Percentiles rank a stretch among this genome's conserved stretches.
These are phyloP conservation scores for Oleoguttula mirabilis DNA, from an alignment of 495 filamentous ascomycete species.

Conservation along the genomic window DNA sequence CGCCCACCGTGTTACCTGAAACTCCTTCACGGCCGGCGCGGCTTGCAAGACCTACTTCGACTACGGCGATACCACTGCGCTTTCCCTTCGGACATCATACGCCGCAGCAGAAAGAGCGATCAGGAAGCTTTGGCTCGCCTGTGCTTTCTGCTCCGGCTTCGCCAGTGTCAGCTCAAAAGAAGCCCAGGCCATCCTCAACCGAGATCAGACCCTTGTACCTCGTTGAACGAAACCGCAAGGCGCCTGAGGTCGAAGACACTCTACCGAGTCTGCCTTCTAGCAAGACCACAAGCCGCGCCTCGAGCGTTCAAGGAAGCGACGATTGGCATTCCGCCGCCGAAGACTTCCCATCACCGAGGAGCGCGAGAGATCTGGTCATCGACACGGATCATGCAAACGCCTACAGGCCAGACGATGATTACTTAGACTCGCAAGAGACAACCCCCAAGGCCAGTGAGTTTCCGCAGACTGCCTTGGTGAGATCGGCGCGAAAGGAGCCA, in stretches of 20 bases:
- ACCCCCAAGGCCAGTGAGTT: slow-evolving; percentile 25
- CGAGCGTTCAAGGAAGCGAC: slow-evolving; percentile 26
- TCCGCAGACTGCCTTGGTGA: not conserved
- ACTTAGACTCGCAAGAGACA: slow-evolving; percentile 26
- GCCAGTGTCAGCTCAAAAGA: slow-evolving; percentile 22
- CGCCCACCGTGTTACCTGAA: slow-evolving; percentile 7
- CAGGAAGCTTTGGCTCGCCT: slow-evolving; percentile 19
- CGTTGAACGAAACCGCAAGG: slow-evolving; percentile 31
- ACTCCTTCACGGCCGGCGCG: slow-evolving; percentile 7
- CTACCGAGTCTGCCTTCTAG: slow-evolving; percentile 28
- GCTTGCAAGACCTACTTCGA: slow-evolving; percentile 18
- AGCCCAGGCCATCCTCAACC: slow-evolving; percentile 20
- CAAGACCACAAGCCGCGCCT: slow-evolving; percentile 23
- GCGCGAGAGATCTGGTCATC: slow-evolving; percentile 8
- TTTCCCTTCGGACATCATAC: slow-evolving; percentile 19
- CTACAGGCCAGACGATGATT: slow-evolving; percentile 17
- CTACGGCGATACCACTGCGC: slow-evolving; percentile 27
- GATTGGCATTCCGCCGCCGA: slow-evolving; percentile 32
- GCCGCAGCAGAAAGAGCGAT: slow-evolving; percentile 5
- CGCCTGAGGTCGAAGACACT: slow-evolving; percentile 28
- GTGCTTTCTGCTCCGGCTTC: slow-evolving; percentile 17
- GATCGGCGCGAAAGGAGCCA: slow-evolving; percentile 7
- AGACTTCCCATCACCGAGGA: slow-evolving; percentile 3
- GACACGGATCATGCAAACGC: slow-evolving; percentile 10
- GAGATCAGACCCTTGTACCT: slow-evolving; percentile 34